Evolutionary conservation across 331 rosid genomes (phyloP).

Genomic region (Erythrophleum ivorense): DNA sequence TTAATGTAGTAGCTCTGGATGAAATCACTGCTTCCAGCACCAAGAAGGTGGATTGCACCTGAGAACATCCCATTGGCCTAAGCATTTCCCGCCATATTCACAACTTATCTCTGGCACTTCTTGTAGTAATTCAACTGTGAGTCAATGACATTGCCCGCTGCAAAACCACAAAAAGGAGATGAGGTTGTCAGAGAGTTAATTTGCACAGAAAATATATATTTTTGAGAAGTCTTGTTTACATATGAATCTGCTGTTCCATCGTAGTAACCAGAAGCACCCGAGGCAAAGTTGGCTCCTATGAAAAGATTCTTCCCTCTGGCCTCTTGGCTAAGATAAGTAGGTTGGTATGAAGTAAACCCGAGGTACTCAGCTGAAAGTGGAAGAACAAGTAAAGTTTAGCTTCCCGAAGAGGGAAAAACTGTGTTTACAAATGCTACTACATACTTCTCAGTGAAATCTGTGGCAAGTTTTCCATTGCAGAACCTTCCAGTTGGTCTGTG

Average conservation of each 20-base stretch:
- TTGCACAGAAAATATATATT: neutral
- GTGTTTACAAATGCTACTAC: neutral
- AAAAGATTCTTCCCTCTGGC: slow-evolving; percentile 59
- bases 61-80: slow-evolving; percentile 58
- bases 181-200: neutral
- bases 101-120: slow-evolving; percentile 57
- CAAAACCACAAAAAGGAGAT: slow-evolving; percentile 31
- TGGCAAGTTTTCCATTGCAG: slow-evolving; percentile 71
- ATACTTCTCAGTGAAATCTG: slow-evolving; percentile 59
- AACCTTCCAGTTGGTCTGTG: slow-evolving; percentile 72
- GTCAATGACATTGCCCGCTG: slow-evolving; percentile 53
- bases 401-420: neutral
- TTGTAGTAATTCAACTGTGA: slow-evolving; percentile 60
- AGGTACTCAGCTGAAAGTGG: slow-evolving; percentile 57
- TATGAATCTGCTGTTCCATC: slow-evolving; percentile 53
- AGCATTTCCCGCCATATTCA: slow-evolving; percentile 55
- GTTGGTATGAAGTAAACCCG: slow-evolving; percentile 65
- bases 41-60: slow-evolving; percentile 56
- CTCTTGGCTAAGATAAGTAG: slow-evolving; percentile 66
- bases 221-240: slow-evolving; percentile 39
- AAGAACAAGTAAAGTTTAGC: neutral
- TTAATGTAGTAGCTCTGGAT: slow-evolving; percentile 63
- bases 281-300: slow-evolving; percentile 73
- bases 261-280: slow-evolving; percentile 65
- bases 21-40: slow-evolving; percentile 70